phyloP scores from a whole-genome alignment of 768 basidiomycete species.

The Lactifluus volemus region DNA sequence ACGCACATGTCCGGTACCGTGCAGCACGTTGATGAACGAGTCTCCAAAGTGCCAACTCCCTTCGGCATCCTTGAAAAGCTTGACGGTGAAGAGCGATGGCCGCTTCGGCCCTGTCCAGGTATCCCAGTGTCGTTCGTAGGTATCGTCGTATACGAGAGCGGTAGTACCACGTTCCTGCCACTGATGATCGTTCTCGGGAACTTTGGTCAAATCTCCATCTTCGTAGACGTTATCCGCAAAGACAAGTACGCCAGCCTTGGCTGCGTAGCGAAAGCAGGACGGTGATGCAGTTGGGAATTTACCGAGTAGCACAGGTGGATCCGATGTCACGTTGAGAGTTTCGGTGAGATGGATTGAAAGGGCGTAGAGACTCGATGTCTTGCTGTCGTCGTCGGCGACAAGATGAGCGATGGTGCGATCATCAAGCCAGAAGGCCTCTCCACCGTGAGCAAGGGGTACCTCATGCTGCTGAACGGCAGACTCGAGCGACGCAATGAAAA shows the following conservation, averaged over 20 bases:
- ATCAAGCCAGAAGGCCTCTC: slow-evolving; percentile 75
- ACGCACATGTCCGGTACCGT: slow-evolving; percentile 63
- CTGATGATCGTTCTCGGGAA: slow-evolving; percentile 58
- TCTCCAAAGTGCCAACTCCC: slow-evolving; percentile 46
- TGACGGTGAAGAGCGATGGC: slow-evolving; percentile 62
- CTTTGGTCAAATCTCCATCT: slow-evolving; percentile 63
- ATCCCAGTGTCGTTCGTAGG: slow-evolving; percentile 47
- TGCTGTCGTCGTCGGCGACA: slow-evolving; percentile 42
- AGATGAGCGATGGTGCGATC: slow-evolving; percentile 62
- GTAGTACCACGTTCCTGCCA: slow-evolving; percentile 67
- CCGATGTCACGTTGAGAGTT: slow-evolving; percentile 27
- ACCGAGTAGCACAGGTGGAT: slow-evolving; percentile 43
- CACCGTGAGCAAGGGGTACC: slow-evolving; percentile 56
- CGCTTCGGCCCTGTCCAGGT: slow-evolving; percentile 67
- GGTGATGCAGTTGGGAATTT: slow-evolving; percentile 60
- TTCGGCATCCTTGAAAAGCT: slow-evolving; percentile 39
- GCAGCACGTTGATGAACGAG: slow-evolving; percentile 50
- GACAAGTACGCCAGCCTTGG: slow-evolving; percentile 51
- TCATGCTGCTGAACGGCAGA: slow-evolving; percentile 41
- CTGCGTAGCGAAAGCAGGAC: slow-evolving; percentile 61
- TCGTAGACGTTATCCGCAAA: slow-evolving; percentile 81
- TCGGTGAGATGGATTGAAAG: slow-evolving; percentile 42
- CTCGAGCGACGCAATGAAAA: slow-evolving; percentile 53
- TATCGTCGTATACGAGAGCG: slow-evolving; percentile 44
- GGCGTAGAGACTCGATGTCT: slow-evolving; percentile 49